Base-by-base conservation (phyloP, 441 rosid species). In the Flueggea neowawraea region DNA sequence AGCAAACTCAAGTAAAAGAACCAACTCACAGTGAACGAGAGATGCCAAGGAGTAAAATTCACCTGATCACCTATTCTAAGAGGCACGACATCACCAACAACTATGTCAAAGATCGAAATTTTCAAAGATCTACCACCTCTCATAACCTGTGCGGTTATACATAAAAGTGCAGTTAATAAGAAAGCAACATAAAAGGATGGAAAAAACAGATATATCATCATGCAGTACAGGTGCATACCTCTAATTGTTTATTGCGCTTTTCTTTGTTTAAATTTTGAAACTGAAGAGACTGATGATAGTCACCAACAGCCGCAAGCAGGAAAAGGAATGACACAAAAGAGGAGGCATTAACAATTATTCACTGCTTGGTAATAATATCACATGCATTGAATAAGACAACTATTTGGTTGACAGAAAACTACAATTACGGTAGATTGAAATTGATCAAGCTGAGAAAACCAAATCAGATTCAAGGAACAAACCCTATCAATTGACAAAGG, bases 31-130 rank as follows among this genome's bases (percentile, higher is more conserved):
- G 63, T 50, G 64, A 50, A 16, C 31, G 69, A 72, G 22, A 61
- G 12, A 43, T 54, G 47, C 59, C 12, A 16, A 62, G 4, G 55
- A 49, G 55, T 28, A 22, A 66, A 54, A 62, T 80, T 22, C 69
- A 89, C 99, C 96, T 96, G 99, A 80, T 96, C 98, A 60, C 99
- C 99, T 68, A 84, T 96, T 66, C 78, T 82, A 13, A 96, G 97
- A 44, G 98, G 99, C 69, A 92, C 71, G 65, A 93, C 85, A 78
- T 96, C 98, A 68, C 99, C 98, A 55, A 96, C 98, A 71, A 96
- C 96, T 73, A 96, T 73, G 56, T 96, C 99, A 77, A 76, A 93
- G 70, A 96, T 96, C 33, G 98, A 96, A 62, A 90, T 78, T 79
- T 87, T 85, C 77, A 83, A 76, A 63, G 71, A 63, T 80, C 96